These are phyloP conservation scores for Tillandsia leiboldiana DNA, from an alignment of 176 grass and related monocot genomes.

Conservation along the genomic window DNA sequence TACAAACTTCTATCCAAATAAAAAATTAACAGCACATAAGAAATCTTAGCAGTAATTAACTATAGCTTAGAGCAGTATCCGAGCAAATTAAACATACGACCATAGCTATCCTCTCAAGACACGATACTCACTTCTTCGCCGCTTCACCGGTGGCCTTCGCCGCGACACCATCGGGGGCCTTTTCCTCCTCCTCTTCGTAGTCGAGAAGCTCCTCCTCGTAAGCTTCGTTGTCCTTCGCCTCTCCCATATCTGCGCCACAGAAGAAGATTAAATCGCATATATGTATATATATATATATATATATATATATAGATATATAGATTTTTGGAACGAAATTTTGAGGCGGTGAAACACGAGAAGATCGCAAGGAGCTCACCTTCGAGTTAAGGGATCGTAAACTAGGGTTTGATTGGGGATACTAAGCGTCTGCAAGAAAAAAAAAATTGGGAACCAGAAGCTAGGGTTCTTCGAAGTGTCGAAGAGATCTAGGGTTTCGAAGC, in stretches of 20 bases:
- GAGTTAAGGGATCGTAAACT: neutral
- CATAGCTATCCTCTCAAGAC: neutral
- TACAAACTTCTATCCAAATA: too few species aligned
- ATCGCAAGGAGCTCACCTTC: neutral
- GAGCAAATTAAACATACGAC: neutral
- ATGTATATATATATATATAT: neutral
- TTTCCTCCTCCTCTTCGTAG: constrained; percentile 97
- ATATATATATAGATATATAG: neutral
- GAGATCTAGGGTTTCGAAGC: constrained; percentile 1
- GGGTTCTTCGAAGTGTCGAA: too few species aligned
- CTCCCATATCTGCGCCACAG: constrained; percentile 52
- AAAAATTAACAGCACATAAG: neutral
- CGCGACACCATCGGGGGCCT: constrained; percentile 55
- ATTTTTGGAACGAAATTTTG: constrained; percentile 5
- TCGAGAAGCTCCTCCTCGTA: constrained; percentile 99
- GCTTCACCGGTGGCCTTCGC: constrained; percentile 63
- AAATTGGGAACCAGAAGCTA: neutral
- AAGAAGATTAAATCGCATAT: neutral
- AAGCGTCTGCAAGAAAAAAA: constrained; percentile 25
- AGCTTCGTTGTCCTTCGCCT: constrained; percentile 77
- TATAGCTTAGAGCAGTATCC: neutral
- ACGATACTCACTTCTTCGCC: constrained; percentile 51
- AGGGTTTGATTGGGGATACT: neutral
- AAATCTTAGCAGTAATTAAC: neutral
- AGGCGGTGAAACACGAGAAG: neutral